These are phyloP conservation scores for Dioszegia hungarica DNA, from an alignment of 768 basidiomycete species.

Conservation along the genomic window DNA sequence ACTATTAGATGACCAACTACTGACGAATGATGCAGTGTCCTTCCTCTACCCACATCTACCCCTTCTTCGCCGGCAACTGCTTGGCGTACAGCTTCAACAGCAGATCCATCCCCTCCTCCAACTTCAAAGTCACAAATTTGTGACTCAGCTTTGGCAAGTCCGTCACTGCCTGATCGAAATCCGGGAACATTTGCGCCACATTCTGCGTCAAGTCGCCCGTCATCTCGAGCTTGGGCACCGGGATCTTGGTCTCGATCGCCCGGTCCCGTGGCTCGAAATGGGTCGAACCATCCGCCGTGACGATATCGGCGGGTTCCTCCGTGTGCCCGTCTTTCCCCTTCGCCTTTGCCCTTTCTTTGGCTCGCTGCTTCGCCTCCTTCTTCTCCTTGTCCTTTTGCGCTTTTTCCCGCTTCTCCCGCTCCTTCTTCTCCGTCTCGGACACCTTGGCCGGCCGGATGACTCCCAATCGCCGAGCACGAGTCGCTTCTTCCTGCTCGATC, in stretches of 20 bases:
- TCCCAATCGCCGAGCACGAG: slow-evolving; percentile 11
- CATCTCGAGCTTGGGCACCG: slow-evolving; percentile 30
- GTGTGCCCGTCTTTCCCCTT: neutral
- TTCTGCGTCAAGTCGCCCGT: slow-evolving; percentile 35
- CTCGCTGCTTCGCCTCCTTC: neutral
- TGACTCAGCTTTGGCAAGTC: slow-evolving; percentile 36
- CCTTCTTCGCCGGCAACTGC: slow-evolving; percentile 24
- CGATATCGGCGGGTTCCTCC: neutral
- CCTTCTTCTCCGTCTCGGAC: neutral
- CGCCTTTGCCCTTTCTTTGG: neutral
- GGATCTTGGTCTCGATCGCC: slow-evolving; percentile 7
- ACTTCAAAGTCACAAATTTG: slow-evolving; percentile 32
- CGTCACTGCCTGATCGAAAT: slow-evolving; percentile 17
- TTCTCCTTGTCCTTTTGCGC: neutral
- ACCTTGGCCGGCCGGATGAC: neutral
- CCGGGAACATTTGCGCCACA: slow-evolving; percentile 30
- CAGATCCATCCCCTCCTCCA: slow-evolving; percentile 48
- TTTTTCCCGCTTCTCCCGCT: neutral
- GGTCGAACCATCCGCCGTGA: neutral
- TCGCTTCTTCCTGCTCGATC: slow-evolving; percentile 27
- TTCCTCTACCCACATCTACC: too few species aligned
- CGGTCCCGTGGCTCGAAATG: neutral
- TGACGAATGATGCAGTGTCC: too few species aligned
- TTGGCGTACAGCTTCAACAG: slow-evolving; percentile 42
- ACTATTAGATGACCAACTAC: neutral